Evolutionary conservation across 2,329 filamentous ascomycete genomes (phyloP), one percentile per base, ranked within the genome.

Genomic region (Leptographium flavum): DNA sequence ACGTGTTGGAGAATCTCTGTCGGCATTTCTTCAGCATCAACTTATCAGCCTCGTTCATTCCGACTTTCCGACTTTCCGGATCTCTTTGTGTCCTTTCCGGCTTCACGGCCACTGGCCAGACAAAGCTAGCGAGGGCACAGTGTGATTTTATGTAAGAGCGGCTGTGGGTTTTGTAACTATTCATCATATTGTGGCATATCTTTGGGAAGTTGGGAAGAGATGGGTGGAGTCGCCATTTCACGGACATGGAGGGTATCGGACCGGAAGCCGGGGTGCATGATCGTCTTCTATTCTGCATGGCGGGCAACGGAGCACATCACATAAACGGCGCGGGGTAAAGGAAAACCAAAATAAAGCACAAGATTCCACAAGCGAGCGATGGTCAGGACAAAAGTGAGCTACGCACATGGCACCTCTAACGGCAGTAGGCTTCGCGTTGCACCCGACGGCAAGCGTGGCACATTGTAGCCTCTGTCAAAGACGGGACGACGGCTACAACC

Each of bases 231-330:
- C 25, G 17, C 38, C 25, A 39, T 39, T 39, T 39, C n/a, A 39
- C 22, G 17, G 38, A 22, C 28, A 41, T 41, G 39, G 27, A 41
- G 17, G 39, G 39, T 22, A 32, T 13, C n/a, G 39, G 39, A 22
- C 27, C 21, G 19, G 27, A 31, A 41, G 39, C 19, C 33, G 25
- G 42, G 27, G 32, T 43, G 32, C 35, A 38, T 37, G 38, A 27
- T 42, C 23, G 27, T 45, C 38, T 45, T 45, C 22, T 28, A 42
- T 46, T 44, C 35, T 46, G 45, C 45, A 46, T 46, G 45, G 43
- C 43, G 43, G 40, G 38, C 37, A 42, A 38, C 41, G 23, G 19
- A 33, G 27, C 36, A 31, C 27, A 39, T 33, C 21, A 42, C 22
- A 42, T 30, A 42, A 28, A 36, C 15, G 9, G 6, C 22, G 27